Percentiles rank a stretch among this genome's conserved stretches.
Evolutionary conservation across 208 protist species (phyloP).

Genomic region (Leishmania tarentolae): DNA sequence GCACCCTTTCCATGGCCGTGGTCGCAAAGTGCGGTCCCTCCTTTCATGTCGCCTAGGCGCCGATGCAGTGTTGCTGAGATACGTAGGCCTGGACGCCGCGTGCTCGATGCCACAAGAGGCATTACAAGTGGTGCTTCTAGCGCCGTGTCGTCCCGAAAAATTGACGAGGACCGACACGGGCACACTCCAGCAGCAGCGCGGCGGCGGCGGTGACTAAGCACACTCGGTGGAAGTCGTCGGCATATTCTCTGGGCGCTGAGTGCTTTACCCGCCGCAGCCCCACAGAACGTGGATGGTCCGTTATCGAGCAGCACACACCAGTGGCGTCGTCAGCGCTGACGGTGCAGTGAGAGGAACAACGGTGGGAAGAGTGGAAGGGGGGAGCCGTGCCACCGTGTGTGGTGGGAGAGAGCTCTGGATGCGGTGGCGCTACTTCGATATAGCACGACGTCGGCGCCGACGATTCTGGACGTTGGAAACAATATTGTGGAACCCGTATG

Average conservation of each 20-base stretch:
- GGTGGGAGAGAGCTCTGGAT: not conserved
- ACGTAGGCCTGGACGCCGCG: conserved; percentile 7
- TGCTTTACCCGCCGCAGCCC: conserved; percentile 1
- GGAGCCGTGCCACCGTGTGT: not conserved
- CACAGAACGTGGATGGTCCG: not conserved
- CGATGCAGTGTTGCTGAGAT: conserved; percentile 20
- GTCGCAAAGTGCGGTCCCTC: conserved; percentile 9
- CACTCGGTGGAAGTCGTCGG: not conserved
- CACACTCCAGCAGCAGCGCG: not conserved
- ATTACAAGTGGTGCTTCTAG: conserved; percentile 16
- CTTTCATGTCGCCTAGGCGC: conserved; percentile 21
- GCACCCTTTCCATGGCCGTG: conserved; percentile 14
- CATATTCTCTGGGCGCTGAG: conserved; percentile 19
- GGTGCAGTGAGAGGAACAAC: not conserved
- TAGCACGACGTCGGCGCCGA: not conserved
- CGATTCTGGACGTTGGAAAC: conserved; percentile 8
- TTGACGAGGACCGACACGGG: not conserved
- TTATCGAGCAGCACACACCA: not conserved
- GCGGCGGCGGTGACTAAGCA: too few species aligned
- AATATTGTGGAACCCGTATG: conserved; percentile 9
- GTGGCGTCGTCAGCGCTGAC: not conserved
- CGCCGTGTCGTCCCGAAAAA: not conserved
- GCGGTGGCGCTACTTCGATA: conserved; percentile 13
- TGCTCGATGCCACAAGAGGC: not conserved
- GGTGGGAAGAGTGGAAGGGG: too few species aligned